Conservation (phyloP, 2,329 filamentous ascomycete species). For the Pezicula radicicola region DNA sequence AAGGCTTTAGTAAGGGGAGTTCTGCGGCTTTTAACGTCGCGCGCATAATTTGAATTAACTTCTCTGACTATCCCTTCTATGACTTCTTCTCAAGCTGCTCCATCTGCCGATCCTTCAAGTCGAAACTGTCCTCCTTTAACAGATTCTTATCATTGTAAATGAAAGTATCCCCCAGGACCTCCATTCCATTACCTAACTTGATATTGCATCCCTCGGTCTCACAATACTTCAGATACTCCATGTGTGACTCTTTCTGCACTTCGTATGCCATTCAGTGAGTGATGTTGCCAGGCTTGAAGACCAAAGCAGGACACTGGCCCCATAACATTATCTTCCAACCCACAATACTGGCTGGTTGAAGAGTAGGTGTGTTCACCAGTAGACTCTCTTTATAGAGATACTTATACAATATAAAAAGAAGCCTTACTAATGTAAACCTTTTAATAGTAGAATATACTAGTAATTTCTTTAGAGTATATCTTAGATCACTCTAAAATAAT, state of each 20-base stretch:
- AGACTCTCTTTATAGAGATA: not conserved
- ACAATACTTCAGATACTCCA: slow-evolving; percentile 10
- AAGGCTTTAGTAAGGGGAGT: no score
- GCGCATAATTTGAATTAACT: no score
- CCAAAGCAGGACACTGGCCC: slow-evolving; percentile 29
- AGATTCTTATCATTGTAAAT: slow-evolving; percentile 8
- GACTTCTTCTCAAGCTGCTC: slow-evolving; percentile 9
- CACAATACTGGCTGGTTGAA: slow-evolving; percentile 19
- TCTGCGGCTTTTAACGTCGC: no score
- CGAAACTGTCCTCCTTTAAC: slow-evolving; percentile 11
- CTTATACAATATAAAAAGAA: no score
- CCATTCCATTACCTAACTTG: slow-evolving; percentile 13
- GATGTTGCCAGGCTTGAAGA: slow-evolving; percentile 9
- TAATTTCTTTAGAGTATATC: no score
- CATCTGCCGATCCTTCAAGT: slow-evolving; percentile 13
- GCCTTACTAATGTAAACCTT: no score
- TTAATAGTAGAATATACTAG: no score
- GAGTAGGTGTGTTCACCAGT: slow-evolving; percentile 19
- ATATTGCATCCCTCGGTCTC: slow-evolving; percentile 14
- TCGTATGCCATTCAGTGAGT: slow-evolving; percentile 14
- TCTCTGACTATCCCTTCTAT: not conserved
- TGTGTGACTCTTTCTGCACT: slow-evolving; percentile 10
- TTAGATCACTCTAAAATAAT: no score
- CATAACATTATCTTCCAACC: slow-evolving; percentile 28
- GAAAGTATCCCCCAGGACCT: slow-evolving; percentile 10